Conservation (phyloP, 805 yeast species). For the Hagleromyces aurorensis region DNA sequence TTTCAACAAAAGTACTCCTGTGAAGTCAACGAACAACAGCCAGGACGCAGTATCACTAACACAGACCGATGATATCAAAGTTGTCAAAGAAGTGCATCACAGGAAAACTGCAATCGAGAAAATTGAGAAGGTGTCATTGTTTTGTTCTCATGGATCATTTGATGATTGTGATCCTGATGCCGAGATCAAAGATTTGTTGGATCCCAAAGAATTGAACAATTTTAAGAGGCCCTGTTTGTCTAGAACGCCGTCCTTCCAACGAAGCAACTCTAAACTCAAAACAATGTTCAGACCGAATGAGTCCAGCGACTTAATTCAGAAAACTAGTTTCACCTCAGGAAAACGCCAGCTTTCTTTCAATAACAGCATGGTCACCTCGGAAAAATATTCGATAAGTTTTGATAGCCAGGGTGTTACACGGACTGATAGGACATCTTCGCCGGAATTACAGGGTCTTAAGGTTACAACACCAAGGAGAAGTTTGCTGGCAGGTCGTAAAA, state of each 20-base stretch:
- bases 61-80: too few relatives aligned
- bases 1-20: too few relatives aligned
- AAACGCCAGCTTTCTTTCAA: constrained; percentile 16
- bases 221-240: constrained; percentile 13
- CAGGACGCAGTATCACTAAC: too few relatives aligned
- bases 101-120: too few relatives aligned
- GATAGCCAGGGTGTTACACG: not conserved
- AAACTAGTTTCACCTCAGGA: constrained; percentile 8
- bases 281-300: not conserved
- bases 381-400: not conserved
- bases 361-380: constrained; percentile 3
- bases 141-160: constrained; percentile 28
- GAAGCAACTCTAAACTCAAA: constrained; percentile 2
- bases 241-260: not conserved
- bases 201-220: constrained; percentile 19
- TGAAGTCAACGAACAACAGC: too few relatives aligned
- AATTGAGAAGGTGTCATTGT: too few relatives aligned
- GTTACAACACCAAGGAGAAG: constrained; percentile 15
- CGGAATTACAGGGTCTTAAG: constrained; percentile 14
- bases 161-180: constrained; percentile 27
- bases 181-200: constrained; percentile 16
- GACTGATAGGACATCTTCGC: constrained; percentile 10
- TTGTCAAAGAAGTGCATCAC: too few relatives aligned
- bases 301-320: constrained; percentile 2
- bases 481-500: too few relatives aligned